phyloP scores from a whole-genome alignment of 441 rosid genomes.

The Flueggea neowawraea region DNA sequence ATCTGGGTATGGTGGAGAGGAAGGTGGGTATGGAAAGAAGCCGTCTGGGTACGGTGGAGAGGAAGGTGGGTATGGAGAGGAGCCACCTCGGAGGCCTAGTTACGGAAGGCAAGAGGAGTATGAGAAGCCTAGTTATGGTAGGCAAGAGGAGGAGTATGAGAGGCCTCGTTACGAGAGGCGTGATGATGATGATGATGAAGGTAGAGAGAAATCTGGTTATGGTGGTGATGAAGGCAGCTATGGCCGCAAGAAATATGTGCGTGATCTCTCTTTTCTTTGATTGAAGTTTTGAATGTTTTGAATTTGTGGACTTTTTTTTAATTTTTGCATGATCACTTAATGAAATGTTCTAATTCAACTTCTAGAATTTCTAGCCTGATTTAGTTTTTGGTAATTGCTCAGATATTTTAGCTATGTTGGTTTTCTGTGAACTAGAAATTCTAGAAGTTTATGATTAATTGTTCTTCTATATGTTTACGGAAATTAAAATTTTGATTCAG shows the following conservation, averaged over 20 bases:
- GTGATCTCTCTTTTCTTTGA: neutral
- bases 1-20: conserved; percentile 9
- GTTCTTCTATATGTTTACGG: too few relatives aligned
- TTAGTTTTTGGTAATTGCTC: too few relatives aligned
- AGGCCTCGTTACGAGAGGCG: conserved; percentile 25
- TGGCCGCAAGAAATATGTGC: conserved; percentile 68
- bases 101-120: conserved; percentile 16
- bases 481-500: too few relatives aligned
- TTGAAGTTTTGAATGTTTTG: too few relatives aligned
- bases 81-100: conserved; percentile 5
- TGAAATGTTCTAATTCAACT: too few relatives aligned
- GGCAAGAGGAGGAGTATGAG: conserved; percentile 16
- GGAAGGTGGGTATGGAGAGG: conserved; percentile 14
- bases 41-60: conserved; percentile 12
- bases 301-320: too few relatives aligned
- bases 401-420: too few relatives aligned
- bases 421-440: too few relatives aligned
- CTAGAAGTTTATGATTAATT: too few relatives aligned
- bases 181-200: conserved; percentile 10
- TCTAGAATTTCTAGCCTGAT: too few relatives aligned
- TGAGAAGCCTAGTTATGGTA: conserved; percentile 17
- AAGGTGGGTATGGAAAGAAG: conserved; percentile 16
- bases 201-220: conserved; percentile 15
- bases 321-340: too few relatives aligned
- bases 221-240: conserved; percentile 47